A percentile compares a stretch with the other conserved stretches of the same genome.
phyloP scores from a whole-genome alignment of 2,329 filamentous ascomycete genomes.

The Pyricularia sp. region DNA sequence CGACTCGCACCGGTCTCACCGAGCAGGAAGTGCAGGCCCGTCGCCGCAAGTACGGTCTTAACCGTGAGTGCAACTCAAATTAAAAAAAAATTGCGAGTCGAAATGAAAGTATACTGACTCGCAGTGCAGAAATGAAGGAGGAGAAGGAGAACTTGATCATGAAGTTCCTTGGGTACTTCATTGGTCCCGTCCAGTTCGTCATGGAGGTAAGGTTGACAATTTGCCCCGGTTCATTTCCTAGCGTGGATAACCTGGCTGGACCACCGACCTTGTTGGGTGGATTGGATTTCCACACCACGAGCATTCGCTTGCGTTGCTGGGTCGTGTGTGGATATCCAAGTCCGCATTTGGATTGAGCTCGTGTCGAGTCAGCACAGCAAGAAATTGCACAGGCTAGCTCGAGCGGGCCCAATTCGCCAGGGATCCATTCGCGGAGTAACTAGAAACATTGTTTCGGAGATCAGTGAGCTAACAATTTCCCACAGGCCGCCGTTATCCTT shows the following conservation, averaged over 20 bases:
- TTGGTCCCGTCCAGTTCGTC: conserved; percentile 85
- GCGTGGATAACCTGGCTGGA: neutral
- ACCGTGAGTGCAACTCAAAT: conserved; percentile 38
- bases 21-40: conserved; percentile 50
- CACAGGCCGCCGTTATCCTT: conserved; percentile 58
- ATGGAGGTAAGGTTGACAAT: conserved; percentile 56
- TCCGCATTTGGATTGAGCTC: neutral
- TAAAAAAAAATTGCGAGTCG: too few species aligned
- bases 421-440: neutral
- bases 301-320: neutral
- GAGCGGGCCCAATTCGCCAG: neutral
- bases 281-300: too few species aligned
- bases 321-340: neutral
- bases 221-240: neutral
- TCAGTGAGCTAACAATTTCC: conserved; percentile 5
- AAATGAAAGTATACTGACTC: conserved; percentile 5
- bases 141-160: conserved; percentile 75
- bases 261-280: too few species aligned
- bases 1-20: conserved; percentile 55
- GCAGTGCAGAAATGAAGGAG: conserved; percentile 34
- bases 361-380: conserved; percentile 2
- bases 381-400: conserved; percentile 2
- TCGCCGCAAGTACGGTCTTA: conserved; percentile 65
- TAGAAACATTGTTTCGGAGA: conserved; percentile 14
- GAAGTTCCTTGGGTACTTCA: conserved; percentile 73